Evolutionary conservation across 768 basidiomycete species (phyloP), one percentile per base, ranked within the genome.

Genomic region (Chlorophyllum brunneum): DNA sequence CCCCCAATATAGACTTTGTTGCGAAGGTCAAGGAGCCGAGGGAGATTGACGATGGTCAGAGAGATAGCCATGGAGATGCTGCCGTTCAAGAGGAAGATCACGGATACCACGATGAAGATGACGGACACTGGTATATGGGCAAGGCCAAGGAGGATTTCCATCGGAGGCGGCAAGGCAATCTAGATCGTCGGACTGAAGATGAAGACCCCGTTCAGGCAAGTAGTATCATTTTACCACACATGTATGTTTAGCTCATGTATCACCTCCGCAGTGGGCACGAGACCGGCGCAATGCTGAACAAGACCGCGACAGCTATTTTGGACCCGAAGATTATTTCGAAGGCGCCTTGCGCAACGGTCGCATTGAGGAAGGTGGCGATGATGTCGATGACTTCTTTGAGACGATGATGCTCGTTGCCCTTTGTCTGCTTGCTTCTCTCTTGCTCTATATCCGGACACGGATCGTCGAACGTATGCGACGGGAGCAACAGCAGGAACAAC

Each of bases 291-390:
- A 81, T 45, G 82, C 81, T 2, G 89, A 88, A 55, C 78, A 78
- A 50, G 88, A 88, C 24, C 79, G 82, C 22, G 86, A 90, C 24
- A 74, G 76, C 44, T 90, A 92, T 53, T 83, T 83, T 56, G 85
- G 84, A 6, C 84, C 88, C 0, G 92, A 94, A 41, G 91, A 92
- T 61, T 90, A 91, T 66, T 86, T 85, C 58, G 88, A 91, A 24
- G 86, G 74, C 2, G 78, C 81, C 4, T 54, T 82, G 57, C 78
- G 85, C 20, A 80, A 80, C 11, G 76, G 79, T 3, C 69, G 78
- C 44, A 77, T 82, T 11, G 83, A 81, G 13, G 83, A 86, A 16
- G 81, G 76, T n/a, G 29, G 18, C 24, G 26, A 53, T 38, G 81
- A 80, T 1, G 66, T 64, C 13, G 82, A 91, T 54, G 89, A 92